Conservation (phyloP, 768 basidiomycete species). For the Leccinum truebloodii region DNA sequence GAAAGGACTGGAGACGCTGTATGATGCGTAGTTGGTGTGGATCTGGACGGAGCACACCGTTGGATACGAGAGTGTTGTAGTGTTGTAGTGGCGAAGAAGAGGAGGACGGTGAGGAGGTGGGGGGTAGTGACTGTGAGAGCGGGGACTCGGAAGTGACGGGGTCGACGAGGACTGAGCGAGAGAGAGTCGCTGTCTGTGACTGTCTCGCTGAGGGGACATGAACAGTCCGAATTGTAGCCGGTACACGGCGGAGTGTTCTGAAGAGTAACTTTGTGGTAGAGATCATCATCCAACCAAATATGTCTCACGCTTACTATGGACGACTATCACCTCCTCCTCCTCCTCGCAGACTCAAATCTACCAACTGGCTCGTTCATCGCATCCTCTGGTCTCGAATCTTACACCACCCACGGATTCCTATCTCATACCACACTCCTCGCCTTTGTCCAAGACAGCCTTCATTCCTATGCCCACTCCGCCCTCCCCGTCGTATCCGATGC, state of each 20-base stretch:
- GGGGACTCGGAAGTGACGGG: neutral
- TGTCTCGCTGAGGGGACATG: conserved; percentile 10
- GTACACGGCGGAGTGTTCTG: neutral
- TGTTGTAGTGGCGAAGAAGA: conserved; percentile 33
- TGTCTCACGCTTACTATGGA: conserved; percentile 19
- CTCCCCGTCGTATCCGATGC: conserved; percentile 80
- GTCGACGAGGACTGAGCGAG: neutral
- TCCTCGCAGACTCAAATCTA: conserved; percentile 89
- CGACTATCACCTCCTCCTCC: conserved; percentile 64
- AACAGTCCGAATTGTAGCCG: neutral
- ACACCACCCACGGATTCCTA: conserved; percentile 79
- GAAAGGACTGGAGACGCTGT: conserved; percentile 74
- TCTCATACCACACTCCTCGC: conserved; percentile 36
- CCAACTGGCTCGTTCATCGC: conserved; percentile 98
- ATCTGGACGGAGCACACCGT: conserved; percentile 67
- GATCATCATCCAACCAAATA: neutral
- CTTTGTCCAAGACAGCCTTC: conserved; percentile 72
- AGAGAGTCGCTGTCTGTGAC: conserved; percentile 10
- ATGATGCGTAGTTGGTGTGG: conserved; percentile 85
- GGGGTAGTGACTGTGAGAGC: neutral
- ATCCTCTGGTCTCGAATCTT: conserved; percentile 91
- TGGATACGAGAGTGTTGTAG: conserved; percentile 49
- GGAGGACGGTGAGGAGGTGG: neutral
- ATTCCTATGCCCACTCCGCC: conserved; percentile 76
- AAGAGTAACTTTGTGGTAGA: neutral